Evolutionary conservation across 768 basidiomycete genomes (phyloP), one percentile per base, ranked within the genome.

Genomic region (Phylloporus sp.): DNA sequence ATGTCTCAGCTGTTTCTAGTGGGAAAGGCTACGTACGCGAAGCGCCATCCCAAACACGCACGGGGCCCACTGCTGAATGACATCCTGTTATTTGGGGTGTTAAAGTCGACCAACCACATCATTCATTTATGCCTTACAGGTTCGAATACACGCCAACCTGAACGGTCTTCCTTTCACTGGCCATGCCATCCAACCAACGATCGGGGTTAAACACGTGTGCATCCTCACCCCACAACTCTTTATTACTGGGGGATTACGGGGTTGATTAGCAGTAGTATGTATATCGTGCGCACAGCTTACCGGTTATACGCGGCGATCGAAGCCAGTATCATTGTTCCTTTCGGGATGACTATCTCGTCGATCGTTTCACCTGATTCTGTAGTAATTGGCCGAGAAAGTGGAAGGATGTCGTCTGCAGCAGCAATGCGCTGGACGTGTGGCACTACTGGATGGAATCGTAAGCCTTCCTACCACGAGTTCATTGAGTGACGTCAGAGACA

Each of bases 341-440:
- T 39, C 22, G 35, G 35, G 10, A 47, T 27, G 20, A 16, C 6
- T 2, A 39, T 45, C 47, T 78, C 70, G 9, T 57, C 64, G 34
- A 79, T 61, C 11, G 68, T 48, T 49, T 75, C 67, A 6, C 82
- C 83, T 2, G 47, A 38, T 22, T 29, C 36, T 0, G 36, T 38
- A 11, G n/a, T 22, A 4, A 47, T 9, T 1, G 47, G 47, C 1
- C 36, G 47, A 22, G 36, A 7, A 20, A 47, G 47, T 16, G 36
- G 27, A 16, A 47, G 18, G 26, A 82, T 61, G 49, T 84, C 79
- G 56, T 87, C 84, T 20, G 68, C 63, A 1, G 64, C 70, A 0
- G 82, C 73, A 48, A 75, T 67, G 22, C 85, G 76, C 40, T 76
- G 73, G n/a, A 75, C 75, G n/a, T 78, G 75, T 36, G 79, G 76